Percentiles rank a stretch among this genome's conserved stretches.
phyloP scores from a whole-genome alignment of 768 basidiomycete species.

The Asterophora parasitica region DNA sequence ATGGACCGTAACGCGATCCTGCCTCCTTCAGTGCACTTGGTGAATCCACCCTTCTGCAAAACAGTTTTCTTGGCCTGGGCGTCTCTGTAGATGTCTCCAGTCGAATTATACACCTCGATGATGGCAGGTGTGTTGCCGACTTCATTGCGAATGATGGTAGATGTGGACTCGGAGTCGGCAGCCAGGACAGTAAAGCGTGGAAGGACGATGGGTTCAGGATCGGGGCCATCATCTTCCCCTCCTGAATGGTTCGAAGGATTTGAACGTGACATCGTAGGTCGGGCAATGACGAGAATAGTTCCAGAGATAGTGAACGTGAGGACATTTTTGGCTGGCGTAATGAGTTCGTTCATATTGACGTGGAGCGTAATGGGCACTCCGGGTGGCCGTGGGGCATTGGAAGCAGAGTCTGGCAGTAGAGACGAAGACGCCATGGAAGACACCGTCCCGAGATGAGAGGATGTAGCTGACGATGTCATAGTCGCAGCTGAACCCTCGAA shows the following conservation, averaged over 20 bases:
- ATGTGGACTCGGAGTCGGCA: slow-evolving; percentile 56
- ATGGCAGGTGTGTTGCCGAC: slow-evolving; percentile 35
- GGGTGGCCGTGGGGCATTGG: slow-evolving; percentile 37
- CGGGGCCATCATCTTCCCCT: slow-evolving; percentile 23
- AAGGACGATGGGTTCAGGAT: slow-evolving; percentile 50
- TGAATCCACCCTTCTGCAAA: slow-evolving; percentile 52
- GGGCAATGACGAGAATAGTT: slow-evolving; percentile 55
- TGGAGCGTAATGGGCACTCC: slow-evolving; percentile 66
- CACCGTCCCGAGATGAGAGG: slow-evolving; percentile 32
- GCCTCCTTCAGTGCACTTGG: slow-evolving; percentile 57
- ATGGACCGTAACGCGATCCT: slow-evolving; percentile 48
- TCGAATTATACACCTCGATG: slow-evolving; percentile 60
- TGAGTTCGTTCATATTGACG: slow-evolving; percentile 75
- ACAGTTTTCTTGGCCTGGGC: slow-evolving; percentile 62
- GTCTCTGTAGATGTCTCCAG: slow-evolving; percentile 49
- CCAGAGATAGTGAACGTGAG: slow-evolving; percentile 68
- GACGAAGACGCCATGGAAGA: slow-evolving; percentile 52
- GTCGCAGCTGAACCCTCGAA: slow-evolving; percentile 53
- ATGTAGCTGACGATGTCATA: slow-evolving; percentile 27
- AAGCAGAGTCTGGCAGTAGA: slow-evolving; percentile 35
- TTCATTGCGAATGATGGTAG: slow-evolving; percentile 58
- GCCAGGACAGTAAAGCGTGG: slow-evolving; percentile 69
- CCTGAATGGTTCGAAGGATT: slow-evolving; percentile 14
- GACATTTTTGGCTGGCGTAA: slow-evolving; percentile 55
- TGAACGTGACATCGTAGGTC: slow-evolving; percentile 25